Conservation (phyloP, 1,284 basidiomycete species). For the Phellopilus nigrolimitatus region DNA sequence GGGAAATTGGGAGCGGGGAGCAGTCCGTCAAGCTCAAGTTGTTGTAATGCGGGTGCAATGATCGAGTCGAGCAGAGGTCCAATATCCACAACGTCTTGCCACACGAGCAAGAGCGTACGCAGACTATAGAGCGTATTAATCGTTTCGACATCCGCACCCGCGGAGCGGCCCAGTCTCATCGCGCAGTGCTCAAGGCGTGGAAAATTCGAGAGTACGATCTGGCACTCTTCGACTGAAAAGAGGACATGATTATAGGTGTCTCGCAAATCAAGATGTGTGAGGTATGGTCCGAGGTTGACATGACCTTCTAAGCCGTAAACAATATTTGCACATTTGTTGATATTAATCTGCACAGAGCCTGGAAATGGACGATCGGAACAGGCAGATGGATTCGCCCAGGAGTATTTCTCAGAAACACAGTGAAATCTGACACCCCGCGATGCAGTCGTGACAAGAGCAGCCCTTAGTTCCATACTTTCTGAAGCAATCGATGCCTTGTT, state of each 20-base stretch:
- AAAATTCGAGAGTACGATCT: slow-evolving; percentile 4
- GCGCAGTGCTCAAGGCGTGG: slow-evolving; percentile 9
- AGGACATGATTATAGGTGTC: background rate
- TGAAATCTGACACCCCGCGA: background rate
- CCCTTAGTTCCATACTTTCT: slow-evolving; percentile 1
- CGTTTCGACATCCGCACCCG: background rate
- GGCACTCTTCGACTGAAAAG: slow-evolving; percentile 8
- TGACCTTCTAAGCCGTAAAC: slow-evolving; percentile 12
- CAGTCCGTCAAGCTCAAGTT: slow-evolving; percentile 3
- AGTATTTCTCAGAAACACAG: background rate
- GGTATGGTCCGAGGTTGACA: background rate
- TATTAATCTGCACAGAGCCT: slow-evolving; percentile 7
- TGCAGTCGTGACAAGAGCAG: background rate
- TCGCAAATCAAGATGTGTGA: slow-evolving; percentile 6
- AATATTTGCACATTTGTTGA: background rate
- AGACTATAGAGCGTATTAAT: background rate
- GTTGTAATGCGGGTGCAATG: background rate
- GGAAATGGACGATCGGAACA: background rate
- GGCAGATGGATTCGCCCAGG: slow-evolving; percentile 1
- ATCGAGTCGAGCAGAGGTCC: slow-evolving; percentile 4
- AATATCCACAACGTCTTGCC: background rate
- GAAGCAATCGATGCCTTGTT: too few relatives aligned
- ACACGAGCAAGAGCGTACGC: slow-evolving; percentile 2
- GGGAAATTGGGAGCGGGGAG: background rate
- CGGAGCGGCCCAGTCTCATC: background rate